phyloP scores from a whole-genome alignment of 345 rosid genomes.

The Salix purpurea region DNA sequence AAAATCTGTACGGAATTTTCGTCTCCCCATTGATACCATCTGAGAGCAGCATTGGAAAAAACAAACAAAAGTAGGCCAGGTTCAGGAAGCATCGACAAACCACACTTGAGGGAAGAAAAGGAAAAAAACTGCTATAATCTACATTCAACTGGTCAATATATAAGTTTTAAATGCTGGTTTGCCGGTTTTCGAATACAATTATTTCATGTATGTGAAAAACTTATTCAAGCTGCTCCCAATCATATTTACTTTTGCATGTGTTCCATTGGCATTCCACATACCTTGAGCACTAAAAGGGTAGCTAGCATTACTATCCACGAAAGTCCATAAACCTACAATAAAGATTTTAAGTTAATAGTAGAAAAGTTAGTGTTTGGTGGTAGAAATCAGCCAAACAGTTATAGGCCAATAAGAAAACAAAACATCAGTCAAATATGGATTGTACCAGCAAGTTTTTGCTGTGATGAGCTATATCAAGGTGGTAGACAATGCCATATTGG shows the following conservation, averaged over 20 bases:
- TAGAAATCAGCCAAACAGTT: not conserved
- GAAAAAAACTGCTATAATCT: not conserved
- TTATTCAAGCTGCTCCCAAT: not conserved
- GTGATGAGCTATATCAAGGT: conserved; percentile 74
- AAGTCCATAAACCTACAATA: conserved; percentile 70
- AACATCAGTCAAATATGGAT: not conserved
- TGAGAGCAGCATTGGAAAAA: conserved; percentile 20
- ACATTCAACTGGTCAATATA: not conserved
- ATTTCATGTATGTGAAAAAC: not conserved
- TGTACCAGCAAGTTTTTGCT: conserved; percentile 60
- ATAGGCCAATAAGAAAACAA: not conserved
- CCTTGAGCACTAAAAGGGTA: conserved; percentile 75
- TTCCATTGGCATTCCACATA: conserved; percentile 47
- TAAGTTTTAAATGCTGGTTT: not conserved
- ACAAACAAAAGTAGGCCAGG: not conserved
- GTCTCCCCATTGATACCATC: conserved; percentile 85
- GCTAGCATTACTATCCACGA: conserved; percentile 76
- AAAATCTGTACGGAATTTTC: conserved; percentile 69
- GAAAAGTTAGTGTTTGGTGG: not conserved
- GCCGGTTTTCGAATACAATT: not conserved
- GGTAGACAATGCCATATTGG: conserved; percentile 95
- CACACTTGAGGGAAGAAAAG: not conserved
- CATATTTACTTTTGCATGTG: not conserved
- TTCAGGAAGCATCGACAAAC: not conserved
- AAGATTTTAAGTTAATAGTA: conserved; percentile 2